Conservation (phyloP, 495 filamentous ascomycete genomes). For the Glutinoglossum americanum region DNA sequence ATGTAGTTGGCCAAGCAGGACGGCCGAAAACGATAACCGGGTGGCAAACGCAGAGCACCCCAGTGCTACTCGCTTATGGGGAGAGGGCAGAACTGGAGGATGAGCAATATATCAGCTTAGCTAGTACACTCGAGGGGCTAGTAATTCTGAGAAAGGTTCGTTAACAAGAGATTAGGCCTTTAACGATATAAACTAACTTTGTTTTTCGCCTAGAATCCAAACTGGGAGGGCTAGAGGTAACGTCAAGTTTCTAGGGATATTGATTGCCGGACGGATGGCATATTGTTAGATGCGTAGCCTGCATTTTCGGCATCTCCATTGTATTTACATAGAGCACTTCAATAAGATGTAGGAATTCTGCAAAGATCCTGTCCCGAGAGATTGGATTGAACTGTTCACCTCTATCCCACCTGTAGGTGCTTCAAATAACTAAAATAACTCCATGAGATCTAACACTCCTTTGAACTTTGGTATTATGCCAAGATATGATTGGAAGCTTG, state of each 20-base stretch:
- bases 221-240: conserved; percentile 27
- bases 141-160: conserved; percentile 89
- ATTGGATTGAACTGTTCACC: not conserved
- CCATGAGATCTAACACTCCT: not conserved
- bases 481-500: not conserved
- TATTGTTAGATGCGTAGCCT: not conserved
- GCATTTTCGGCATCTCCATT: conserved; percentile 1
- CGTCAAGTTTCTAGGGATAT: not conserved
- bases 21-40: conserved; percentile 97
- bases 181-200: conserved; percentile 12
- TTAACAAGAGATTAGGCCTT: not conserved
- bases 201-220: conserved; percentile 24
- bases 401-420: not conserved
- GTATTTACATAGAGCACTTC: conserved; percentile 1
- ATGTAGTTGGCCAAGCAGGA: conserved; percentile 92
- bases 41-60: conserved; percentile 98
- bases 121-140: conserved; percentile 77
- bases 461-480: not conserved
- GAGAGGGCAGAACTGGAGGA: conserved; percentile 95
- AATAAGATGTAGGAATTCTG: not conserved
- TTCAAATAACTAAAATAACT: not conserved
- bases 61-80: conserved; percentile 76
- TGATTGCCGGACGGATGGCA: not conserved
- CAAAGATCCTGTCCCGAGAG: not conserved
- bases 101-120: conserved; percentile 85